Evolutionary conservation across 768 basidiomycete genomes (phyloP).

Genomic region (Podaxis pistillaris): DNA sequence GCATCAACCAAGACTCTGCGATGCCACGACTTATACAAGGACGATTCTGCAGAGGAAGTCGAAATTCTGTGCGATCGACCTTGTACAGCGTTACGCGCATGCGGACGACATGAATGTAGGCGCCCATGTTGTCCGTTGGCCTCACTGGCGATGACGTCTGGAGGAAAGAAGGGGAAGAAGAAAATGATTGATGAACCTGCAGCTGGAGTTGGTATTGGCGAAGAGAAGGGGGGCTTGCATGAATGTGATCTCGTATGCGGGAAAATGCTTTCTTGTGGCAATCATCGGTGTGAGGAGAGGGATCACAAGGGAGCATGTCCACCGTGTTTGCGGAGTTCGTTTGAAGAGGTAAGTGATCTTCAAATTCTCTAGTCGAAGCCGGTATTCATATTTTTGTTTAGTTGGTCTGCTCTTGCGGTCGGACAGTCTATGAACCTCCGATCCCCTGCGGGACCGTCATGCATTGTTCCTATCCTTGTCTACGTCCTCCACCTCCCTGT

Average conservation of each 20-base stretch:
- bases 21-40: constrained; percentile 50
- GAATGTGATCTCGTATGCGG: constrained; percentile 83
- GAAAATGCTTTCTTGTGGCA: constrained; percentile 69
- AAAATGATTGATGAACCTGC: constrained; percentile 28
- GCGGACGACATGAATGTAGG: constrained; percentile 84
- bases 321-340: constrained; percentile 83
- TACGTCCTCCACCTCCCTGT: constrained; percentile 64
- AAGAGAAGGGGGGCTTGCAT: constrained; percentile 69
- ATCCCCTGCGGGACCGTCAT: constrained; percentile 85
- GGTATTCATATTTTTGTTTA: constrained; percentile 25
- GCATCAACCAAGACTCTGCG: constrained; percentile 51
- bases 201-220: constrained; percentile 36
- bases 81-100: constrained; percentile 75
- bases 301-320: constrained; percentile 87
- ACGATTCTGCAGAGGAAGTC: constrained; percentile 31
- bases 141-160: constrained; percentile 40
- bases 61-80: constrained; percentile 80
- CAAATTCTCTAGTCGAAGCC: not conserved
- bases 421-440: constrained; percentile 86
- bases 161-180: constrained; percentile 61
- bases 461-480: constrained; percentile 78
- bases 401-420: constrained; percentile 80
- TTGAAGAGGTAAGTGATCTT: constrained; percentile 71
- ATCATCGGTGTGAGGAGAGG: constrained; percentile 72
- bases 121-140: constrained; percentile 90